Percentiles rank a stretch among this genome's conserved stretches.
These are phyloP conservation scores for Tephrocybe sp. DNA, from an alignment of 768 basidiomycete genomes.

Conservation along the genomic window DNA sequence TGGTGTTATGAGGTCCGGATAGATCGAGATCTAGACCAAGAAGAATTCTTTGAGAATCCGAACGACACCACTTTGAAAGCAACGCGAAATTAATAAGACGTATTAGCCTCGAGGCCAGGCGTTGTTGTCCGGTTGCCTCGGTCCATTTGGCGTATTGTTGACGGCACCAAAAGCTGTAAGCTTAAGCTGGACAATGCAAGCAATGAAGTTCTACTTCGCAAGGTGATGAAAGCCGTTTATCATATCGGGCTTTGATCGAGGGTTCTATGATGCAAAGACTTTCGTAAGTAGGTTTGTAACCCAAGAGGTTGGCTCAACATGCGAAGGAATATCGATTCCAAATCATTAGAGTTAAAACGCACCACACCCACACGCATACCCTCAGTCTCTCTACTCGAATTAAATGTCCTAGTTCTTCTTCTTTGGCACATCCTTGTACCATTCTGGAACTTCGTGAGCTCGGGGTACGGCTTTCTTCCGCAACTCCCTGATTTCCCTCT, in stretches of 20 bases:
- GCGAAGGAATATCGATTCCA: background rate
- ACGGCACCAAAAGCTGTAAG: too few species aligned
- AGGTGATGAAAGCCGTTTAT: background rate
- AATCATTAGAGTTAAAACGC: background rate
- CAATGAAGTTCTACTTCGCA: too few species aligned
- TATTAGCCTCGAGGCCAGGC: background rate
- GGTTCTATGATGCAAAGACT: conserved; percentile 1
- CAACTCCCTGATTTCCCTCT: conserved; percentile 57
- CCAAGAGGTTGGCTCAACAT: background rate
- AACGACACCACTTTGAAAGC: background rate
- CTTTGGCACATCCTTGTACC: conserved; percentile 73
- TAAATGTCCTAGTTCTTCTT: conserved; percentile 29
- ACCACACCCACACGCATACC: conserved; percentile 1
- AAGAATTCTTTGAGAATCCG: background rate
- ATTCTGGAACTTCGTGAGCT: conserved; percentile 72
- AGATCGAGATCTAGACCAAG: background rate
- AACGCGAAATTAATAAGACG: conserved; percentile 5
- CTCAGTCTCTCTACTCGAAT: conserved; percentile 7
- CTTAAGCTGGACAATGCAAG: too few species aligned
- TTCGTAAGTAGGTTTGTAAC: background rate
- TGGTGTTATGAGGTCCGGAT: too few species aligned
- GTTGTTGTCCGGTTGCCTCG: conserved; percentile 7
- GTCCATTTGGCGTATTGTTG: background rate
- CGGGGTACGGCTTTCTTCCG: conserved; percentile 61
- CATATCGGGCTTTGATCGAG: conserved; percentile 12